Evolutionary conservation across 257 asterid species (phyloP), one percentile per base, ranked within the genome.

Genomic region (Catharanthus roseus): DNA sequence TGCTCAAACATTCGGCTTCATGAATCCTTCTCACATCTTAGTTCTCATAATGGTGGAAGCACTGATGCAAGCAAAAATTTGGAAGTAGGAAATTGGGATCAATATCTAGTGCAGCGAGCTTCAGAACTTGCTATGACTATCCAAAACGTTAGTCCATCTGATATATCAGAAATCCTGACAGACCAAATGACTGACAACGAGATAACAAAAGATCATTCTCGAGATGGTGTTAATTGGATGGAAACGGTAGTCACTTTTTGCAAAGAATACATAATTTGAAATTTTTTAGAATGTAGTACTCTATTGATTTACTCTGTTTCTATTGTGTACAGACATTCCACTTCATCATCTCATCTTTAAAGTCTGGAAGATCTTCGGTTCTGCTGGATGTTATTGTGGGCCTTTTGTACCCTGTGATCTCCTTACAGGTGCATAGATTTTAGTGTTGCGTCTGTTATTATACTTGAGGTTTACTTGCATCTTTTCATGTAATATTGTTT

Each of bases 221-320:
- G 86, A 71, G 96, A 91, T 71, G 93, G 87, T 72, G 81, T 90
- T 82, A 91, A 89, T 86, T 95, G 99, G 99, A 91, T 95, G 97
- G 99, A 95, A 83, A 91, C 99, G 96, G 97, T 95, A 95, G 65
- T 71, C 44, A 34, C 73, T 74, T 83, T 54, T 53, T 31, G 61
- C 67, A 75, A 50, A 67, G 29, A 74, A 68, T 50, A 63, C 45
- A 42, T 77, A 58, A 18, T 29, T 34, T 47, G 55, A 66, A 11
- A 38, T 79, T 41, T 57, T 58, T 75, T 70, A 53, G 60, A 41
- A 13, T 60, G 0, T 29, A 1, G 0, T 58, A 16, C 53, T 57
- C 26, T 71, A 16, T 34, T 60, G 19, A 72, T 74, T 71, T 29
- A 31, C 51, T 8, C 24, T 77, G 71, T 71, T 65, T 79, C 67